A percentile compares a stretch with the other conserved stretches of the same genome.
Evolutionary conservation across 2,329 filamentous ascomycete genomes (phyloP).

Genomic region (Decorospora gaudefroyi): DNA sequence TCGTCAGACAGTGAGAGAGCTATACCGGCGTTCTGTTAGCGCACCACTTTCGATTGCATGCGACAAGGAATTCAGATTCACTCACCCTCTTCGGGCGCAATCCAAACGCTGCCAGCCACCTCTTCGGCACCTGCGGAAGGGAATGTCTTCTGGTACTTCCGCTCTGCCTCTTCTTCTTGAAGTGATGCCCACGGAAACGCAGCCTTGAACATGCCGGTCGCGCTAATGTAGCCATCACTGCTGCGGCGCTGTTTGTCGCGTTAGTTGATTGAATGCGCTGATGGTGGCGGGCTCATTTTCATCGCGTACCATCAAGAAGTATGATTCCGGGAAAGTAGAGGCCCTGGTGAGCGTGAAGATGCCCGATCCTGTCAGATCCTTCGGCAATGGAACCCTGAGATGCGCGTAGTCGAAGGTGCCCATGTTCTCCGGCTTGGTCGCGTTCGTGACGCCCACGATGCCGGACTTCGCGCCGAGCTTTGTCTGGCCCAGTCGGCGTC

Average conservation of each 20-base stretch:
- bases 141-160: slow-evolving; percentile 82
- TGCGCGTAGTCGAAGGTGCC: slow-evolving; percentile 96
- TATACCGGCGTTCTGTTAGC: slow-evolving; percentile 49
- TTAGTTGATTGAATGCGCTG: slow-evolving; percentile 33
- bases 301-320: slow-evolving; percentile 82
- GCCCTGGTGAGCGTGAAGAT: slow-evolving; percentile 78
- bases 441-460: slow-evolving; percentile 69
- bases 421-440: slow-evolving; percentile 72
- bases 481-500: slow-evolving; percentile 89
- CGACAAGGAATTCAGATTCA: slow-evolving; percentile 3
- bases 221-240: slow-evolving; percentile 80
- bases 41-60: background rate
- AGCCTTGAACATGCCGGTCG: slow-evolving; percentile 91
- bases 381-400: slow-evolving; percentile 86
- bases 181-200: slow-evolving; percentile 78
- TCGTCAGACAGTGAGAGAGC: slow-evolving; percentile 83
- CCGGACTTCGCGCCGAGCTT: slow-evolving; percentile 83
- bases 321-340: slow-evolving; percentile 74
- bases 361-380: slow-evolving; percentile 82
- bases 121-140: slow-evolving; percentile 83
- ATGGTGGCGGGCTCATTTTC: slow-evolving; percentile 9
- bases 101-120: slow-evolving; percentile 96
- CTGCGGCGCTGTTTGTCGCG: slow-evolving; percentile 67
- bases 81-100: slow-evolving; percentile 73
- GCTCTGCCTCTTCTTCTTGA: slow-evolving; percentile 74